Evolutionary conservation across 768 basidiomycete species (phyloP).

Genomic region (Leccinum subgranulosum): DNA sequence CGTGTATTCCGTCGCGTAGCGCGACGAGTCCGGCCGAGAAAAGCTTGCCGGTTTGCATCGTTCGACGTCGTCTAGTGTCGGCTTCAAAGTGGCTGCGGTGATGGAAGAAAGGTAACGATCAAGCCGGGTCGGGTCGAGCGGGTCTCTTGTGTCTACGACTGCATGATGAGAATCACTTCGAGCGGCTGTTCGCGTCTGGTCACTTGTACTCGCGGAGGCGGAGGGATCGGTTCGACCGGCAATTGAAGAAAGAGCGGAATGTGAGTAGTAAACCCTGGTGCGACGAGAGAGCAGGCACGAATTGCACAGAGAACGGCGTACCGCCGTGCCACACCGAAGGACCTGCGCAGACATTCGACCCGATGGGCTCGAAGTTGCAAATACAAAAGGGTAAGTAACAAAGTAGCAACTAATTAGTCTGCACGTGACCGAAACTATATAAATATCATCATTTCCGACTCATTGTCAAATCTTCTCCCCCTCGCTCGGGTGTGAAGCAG

Average conservation of each 20-base stretch:
- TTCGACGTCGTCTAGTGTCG: constrained; percentile 63
- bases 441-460: too few species aligned
- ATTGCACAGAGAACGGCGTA: constrained; percentile 18
- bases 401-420: not conserved
- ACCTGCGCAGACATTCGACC: constrained; percentile 20
- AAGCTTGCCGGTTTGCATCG: constrained; percentile 44
- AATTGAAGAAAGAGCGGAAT: constrained; percentile 16
- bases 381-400: not conserved
- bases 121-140: constrained; percentile 44
- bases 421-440: constrained; percentile 15
- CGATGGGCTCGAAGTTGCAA: not conserved
- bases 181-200: not conserved
- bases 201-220: constrained; percentile 1
- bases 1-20: constrained; percentile 54
- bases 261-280: constrained; percentile 25
- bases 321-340: constrained; percentile 11
- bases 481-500: constrained; percentile 9
- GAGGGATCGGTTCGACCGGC: constrained; percentile 2
- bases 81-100: constrained; percentile 40
- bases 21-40: constrained; percentile 37
- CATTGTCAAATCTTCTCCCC: constrained; percentile 6
- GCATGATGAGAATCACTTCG: constrained; percentile 1
- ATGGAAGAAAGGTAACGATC: constrained; percentile 58
- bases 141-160: constrained; percentile 17
- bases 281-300: constrained; percentile 13